Conservation (phyloP, 352 stramenopile genomes). For the Globisporangium nagaii region DNA sequence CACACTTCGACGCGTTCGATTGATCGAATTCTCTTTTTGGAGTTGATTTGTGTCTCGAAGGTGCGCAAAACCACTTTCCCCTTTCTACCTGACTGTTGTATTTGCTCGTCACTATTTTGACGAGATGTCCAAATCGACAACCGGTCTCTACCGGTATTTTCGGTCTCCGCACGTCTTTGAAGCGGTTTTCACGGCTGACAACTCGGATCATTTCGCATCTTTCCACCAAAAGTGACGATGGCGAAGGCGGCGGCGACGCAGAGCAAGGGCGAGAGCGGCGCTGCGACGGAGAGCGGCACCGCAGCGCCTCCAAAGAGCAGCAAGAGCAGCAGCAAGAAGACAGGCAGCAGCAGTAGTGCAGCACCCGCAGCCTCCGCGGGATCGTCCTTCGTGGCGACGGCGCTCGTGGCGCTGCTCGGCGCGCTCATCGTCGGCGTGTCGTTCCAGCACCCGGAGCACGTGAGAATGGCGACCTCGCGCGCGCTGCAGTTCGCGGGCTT, state of each 20-base stretch:
- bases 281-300: too few species aligned
- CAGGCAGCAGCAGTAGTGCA: not conserved
- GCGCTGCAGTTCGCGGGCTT: conserved; percentile 5
- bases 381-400: not conserved
- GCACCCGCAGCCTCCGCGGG: not conserved
- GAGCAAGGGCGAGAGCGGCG: not conserved
- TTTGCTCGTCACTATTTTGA: too few species aligned
- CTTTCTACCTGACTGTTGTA: too few species aligned
- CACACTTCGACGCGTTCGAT: too few species aligned
- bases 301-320: not conserved
- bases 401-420: conserved; percentile 3
- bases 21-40: too few species aligned
- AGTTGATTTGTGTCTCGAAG: too few species aligned
- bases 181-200: too few species aligned
- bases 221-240: not conserved
- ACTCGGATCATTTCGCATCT: too few species aligned
- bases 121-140: too few species aligned
- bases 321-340: not conserved
- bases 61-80: too few species aligned
- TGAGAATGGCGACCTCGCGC: conserved; percentile 1
- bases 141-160: too few species aligned
- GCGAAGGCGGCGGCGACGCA: not conserved
- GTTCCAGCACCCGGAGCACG: not conserved
- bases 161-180: too few species aligned
- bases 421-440: not conserved